Conservation (phyloP, 2,329 filamentous ascomycete genomes). For the Talaromyces amestolkiae region DNA sequence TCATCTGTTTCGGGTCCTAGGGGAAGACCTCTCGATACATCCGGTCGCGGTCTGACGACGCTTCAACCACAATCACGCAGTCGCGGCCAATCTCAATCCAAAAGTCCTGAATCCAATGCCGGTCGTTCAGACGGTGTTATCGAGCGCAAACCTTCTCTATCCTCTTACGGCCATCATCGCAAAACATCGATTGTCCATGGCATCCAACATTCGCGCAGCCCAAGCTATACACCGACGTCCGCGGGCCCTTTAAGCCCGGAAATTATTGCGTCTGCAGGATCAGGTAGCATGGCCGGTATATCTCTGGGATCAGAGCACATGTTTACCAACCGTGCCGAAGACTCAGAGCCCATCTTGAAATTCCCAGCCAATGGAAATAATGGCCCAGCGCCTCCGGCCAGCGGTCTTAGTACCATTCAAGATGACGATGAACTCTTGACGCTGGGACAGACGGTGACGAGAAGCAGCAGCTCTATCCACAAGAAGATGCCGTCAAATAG, state of each 20-base stretch:
- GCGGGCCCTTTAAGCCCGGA: constrained; percentile 84
- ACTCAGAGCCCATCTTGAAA: constrained; percentile 30
- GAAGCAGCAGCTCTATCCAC: constrained; percentile 29
- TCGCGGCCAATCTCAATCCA: constrained; percentile 43
- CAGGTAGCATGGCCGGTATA: constrained; percentile 39
- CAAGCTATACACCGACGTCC: constrained; percentile 65
- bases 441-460: constrained; percentile 24
- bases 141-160: constrained; percentile 43
- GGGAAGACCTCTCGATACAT: constrained; percentile 40
- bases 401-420: constrained; percentile 37
- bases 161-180: constrained; percentile 80
- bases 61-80: constrained; percentile 36
- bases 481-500: constrained; percentile 57
- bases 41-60: constrained; percentile 35
- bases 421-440: constrained; percentile 32
- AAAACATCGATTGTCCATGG: constrained; percentile 98
- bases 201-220: constrained; percentile 83
- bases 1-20: constrained; percentile 38
- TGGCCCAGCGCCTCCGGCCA: constrained; percentile 27
- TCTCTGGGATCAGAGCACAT: constrained; percentile 27
- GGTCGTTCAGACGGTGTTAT: constrained; percentile 36
- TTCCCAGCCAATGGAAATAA: constrained; percentile 43
- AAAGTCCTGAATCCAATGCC: constrained; percentile 40
- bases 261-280: constrained; percentile 69
- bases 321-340: constrained; percentile 32